Percentiles rank a stretch among this genome's conserved stretches.
Evolutionary conservation across 768 basidiomycete species (phyloP).

Genomic region (Sutorius australiensis): DNA sequence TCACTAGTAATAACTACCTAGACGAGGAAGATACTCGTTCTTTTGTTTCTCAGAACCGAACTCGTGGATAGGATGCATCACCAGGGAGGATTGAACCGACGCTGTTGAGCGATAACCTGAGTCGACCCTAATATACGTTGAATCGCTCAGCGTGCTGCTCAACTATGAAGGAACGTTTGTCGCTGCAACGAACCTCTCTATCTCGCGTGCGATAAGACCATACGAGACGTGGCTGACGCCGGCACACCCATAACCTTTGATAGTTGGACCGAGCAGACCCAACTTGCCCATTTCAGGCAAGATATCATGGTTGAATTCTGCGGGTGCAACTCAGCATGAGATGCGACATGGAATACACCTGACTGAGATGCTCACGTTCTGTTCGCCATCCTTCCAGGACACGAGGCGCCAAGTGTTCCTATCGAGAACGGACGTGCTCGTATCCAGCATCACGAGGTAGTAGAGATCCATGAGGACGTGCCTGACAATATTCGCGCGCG

Average conservation of each 20-base stretch:
- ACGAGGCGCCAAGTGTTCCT: conserved; percentile 84
- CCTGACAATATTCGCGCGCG: conserved; percentile 78
- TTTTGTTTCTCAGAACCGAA: conserved; percentile 90
- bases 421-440: conserved; percentile 3
- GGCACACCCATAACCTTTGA: conserved; percentile 90
- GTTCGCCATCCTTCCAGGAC: conserved; percentile 87
- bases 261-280: conserved; percentile 89
- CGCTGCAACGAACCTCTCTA: conserved; percentile 63
- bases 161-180: background rate
- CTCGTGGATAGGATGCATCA: conserved; percentile 91
- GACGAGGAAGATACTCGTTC: conserved; percentile 80
- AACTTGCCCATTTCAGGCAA: conserved; percentile 90
- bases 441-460: background rate
- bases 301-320: conserved; percentile 74
- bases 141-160: conserved; percentile 1
- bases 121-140: conserved; percentile 60
- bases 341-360: background rate
- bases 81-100: conserved; percentile 93
- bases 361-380: conserved; percentile 53
- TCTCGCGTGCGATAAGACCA: conserved; percentile 89
- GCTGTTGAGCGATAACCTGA: conserved; percentile 94
- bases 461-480: conserved; percentile 25
- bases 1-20: conserved; percentile 47
- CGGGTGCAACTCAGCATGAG: background rate
- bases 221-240: conserved; percentile 90